phyloP scores from a whole-genome alignment of 1,284 basidiomycete genomes.

The Apiotrichum porosum region DNA sequence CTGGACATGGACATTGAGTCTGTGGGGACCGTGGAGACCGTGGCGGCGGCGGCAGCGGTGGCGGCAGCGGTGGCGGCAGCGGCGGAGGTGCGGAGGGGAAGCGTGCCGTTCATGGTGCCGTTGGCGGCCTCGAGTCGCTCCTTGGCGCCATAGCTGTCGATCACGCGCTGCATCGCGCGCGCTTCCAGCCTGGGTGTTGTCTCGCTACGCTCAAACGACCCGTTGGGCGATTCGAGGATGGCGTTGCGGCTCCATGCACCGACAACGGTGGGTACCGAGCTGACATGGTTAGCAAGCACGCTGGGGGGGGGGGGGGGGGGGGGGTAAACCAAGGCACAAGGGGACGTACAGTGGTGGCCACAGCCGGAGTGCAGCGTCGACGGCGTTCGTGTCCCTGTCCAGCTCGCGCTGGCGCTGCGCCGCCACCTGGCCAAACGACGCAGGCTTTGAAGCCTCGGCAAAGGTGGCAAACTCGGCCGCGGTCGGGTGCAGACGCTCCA shows the following conservation, averaged over 20 bases:
- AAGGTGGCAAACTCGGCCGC: constrained; percentile 17
- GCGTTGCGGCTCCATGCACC: not conserved
- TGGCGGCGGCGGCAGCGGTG: too few species aligned
- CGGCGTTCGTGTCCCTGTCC: constrained; percentile 3
- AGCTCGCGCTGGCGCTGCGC: not conserved
- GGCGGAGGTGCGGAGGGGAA: too few species aligned
- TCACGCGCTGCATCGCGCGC: too few species aligned
- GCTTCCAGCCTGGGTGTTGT: too few species aligned
- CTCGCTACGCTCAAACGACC: not conserved
- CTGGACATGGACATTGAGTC: too few species aligned
- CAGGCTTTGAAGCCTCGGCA: not conserved
- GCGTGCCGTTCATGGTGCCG: too few species aligned
- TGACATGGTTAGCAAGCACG: not conserved
- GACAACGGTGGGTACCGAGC: constrained; percentile 1
- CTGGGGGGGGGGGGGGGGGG: too few species aligned
- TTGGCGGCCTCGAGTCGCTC: too few species aligned
- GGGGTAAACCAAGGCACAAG: too few species aligned
- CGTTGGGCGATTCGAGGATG: not conserved
- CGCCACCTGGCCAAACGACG: not conserved
- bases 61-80: too few species aligned
- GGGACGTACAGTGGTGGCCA: constrained; percentile 20
- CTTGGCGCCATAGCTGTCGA: too few species aligned
- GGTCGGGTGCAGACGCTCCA: constrained; percentile 26
- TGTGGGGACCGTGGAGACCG: too few species aligned
- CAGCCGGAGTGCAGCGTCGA: constrained; percentile 6